These are phyloP conservation scores for Voacanga thouarsii DNA, from an alignment of 257 asterid genomes.

Conservation along the genomic window DNA sequence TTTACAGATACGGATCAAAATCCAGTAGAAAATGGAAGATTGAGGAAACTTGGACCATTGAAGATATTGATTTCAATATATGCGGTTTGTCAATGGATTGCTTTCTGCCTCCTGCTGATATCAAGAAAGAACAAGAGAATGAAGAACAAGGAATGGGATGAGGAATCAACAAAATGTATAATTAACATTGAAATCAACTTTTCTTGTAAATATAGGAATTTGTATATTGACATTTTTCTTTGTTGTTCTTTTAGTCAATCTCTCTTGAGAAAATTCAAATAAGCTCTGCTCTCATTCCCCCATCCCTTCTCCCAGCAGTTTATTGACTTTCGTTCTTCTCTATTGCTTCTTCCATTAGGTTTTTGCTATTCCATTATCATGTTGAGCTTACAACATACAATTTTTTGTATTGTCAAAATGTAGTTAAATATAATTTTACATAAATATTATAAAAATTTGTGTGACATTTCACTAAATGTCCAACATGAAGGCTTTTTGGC, in stretches of 20 bases:
- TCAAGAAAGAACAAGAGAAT: constrained; percentile 31
- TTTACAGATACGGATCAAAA: constrained; percentile 72
- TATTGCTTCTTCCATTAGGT: neutral
- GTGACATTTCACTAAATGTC: no score
- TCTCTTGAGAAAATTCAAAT: neutral
- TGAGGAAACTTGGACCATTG: constrained; percentile 87
- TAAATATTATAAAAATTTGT: no score
- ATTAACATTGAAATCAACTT: neutral
- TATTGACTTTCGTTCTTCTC: neutral
- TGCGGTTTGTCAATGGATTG: constrained; percentile 66
- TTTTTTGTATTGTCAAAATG: neutral
- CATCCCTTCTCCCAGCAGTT: no score
- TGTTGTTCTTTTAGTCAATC: neutral
- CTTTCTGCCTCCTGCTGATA: constrained; percentile 76
- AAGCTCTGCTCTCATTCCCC: neutral
- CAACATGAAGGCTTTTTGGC: no score
- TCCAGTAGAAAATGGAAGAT: constrained; percentile 54
- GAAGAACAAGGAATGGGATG: constrained; percentile 24
- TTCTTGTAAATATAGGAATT: constrained; percentile 16
- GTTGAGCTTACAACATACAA: neutral
- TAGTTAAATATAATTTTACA: no score
- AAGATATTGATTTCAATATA: constrained; percentile 82
- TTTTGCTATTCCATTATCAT: neutral
- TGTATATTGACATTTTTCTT: neutral
- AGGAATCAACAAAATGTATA: neutral